Percentiles rank a stretch among this genome's conserved stretches.
Evolutionary conservation across 495 filamentous ascomycete genomes (phyloP).

Genomic region (Elasticomyces elasticus): DNA sequence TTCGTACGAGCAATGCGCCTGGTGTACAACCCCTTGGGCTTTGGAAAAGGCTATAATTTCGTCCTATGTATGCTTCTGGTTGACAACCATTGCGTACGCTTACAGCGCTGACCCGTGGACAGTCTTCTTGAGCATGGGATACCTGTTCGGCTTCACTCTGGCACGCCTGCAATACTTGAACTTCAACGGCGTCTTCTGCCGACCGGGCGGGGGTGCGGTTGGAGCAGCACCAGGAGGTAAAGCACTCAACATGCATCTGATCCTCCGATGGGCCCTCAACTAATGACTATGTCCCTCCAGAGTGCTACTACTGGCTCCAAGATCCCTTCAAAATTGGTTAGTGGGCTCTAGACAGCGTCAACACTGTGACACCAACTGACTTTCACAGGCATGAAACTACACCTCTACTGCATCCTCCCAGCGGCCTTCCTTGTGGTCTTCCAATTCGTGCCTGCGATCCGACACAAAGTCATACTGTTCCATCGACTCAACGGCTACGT

Average conservation of each 20-base stretch:
- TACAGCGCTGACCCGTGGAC: not conserved
- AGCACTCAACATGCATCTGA: too few relatives aligned
- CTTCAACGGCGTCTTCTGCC: constrained; percentile 15
- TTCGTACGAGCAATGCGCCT: not conserved
- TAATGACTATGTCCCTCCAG: too few relatives aligned
- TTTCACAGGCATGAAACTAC: constrained; percentile 41
- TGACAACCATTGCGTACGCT: not conserved
- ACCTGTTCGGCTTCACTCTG: constrained; percentile 25
- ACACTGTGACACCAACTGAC: too few relatives aligned
- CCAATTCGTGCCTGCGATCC: constrained; percentile 44
- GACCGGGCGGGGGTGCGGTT: not conserved
- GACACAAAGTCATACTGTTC: constrained; percentile 37
- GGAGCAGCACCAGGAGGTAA: constrained; percentile 35
- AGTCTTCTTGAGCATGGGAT: too few relatives aligned
- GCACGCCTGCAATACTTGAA: constrained; percentile 30
- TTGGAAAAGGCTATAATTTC: constrained; percentile 15
- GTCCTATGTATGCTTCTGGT: constrained; percentile 6
- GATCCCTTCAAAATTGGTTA: constrained; percentile 31
- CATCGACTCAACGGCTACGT: constrained; percentile 47
- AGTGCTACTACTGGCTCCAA: constrained; percentile 34
- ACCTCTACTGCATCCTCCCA: constrained; percentile 39
- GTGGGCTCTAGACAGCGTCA: too few relatives aligned
- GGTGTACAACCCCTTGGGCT: constrained; percentile 9
- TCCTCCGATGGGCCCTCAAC: too few relatives aligned
- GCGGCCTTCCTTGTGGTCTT: constrained; percentile 37